Conservation (phyloP, 176 grass and related monocot genomes). For the barley (Hordeum vulgare) region MorexV3_pseudomolecules_assembly NC_058521.1:101102780-101103279, state of each 20-base stretch:
- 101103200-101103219: background rate
- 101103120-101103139: conserved; percentile 93
- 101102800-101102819: conserved; percentile 87
- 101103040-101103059: conserved; percentile 86
- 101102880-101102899: conserved; percentile 75
- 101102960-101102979: background rate
- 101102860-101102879: conserved; percentile 76
- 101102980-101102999: conserved; percentile 64
- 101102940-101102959: background rate
- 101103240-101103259: background rate
- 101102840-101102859: conserved; percentile 36
- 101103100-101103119: conserved; percentile 88
- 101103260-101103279: background rate
- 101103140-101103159: conserved; percentile 3
- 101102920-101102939: background rate
- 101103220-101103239: background rate
- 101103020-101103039: conserved; percentile 75
- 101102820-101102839: conserved; percentile 43
- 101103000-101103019: conserved; percentile 97
- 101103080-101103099: conserved; percentile 81
- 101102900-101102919: conserved; percentile 23
- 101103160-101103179: background rate
- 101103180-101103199: background rate
- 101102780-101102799: conserved; percentile 53
- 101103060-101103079: conserved; percentile 90